phyloP scores from a whole-genome alignment of 2,329 filamentous ascomycete species.

The Zymoseptoria passerinii region DNA sequence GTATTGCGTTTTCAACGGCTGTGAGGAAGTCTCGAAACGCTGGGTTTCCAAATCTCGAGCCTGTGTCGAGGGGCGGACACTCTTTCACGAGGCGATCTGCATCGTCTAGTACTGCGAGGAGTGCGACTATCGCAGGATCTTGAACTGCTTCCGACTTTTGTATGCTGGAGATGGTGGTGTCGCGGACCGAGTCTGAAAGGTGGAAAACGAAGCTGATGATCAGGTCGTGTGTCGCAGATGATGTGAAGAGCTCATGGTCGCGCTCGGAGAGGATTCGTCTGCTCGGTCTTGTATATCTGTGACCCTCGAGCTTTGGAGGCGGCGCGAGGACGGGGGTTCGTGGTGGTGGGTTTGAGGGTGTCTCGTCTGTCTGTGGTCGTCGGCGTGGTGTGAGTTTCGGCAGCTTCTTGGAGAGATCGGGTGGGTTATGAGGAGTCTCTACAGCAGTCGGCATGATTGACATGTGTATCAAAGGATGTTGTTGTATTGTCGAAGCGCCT shows the following conservation, averaged over 20 bases:
- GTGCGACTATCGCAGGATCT: constrained; percentile 52
- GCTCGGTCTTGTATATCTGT: constrained; percentile 55
- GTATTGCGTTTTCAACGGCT: constrained; percentile 42
- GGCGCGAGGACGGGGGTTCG: constrained; percentile 65
- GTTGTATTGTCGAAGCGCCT: neutral
- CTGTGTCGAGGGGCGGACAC: constrained; percentile 76
- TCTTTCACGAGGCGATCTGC: constrained; percentile 57
- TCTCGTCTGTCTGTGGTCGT: constrained; percentile 40
- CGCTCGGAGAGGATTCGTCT: constrained; percentile 71
- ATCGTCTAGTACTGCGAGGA: constrained; percentile 62
- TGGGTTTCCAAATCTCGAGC: constrained; percentile 91
- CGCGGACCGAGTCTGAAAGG: constrained; percentile 71
- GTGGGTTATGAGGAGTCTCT: constrained; percentile 20
- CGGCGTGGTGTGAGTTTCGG: constrained; percentile 61
- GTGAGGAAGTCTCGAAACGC: constrained; percentile 78
- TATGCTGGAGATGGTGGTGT: constrained; percentile 56
- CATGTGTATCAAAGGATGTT: neutral
- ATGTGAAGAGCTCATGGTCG: constrained; percentile 75
- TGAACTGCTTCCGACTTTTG: constrained; percentile 44
- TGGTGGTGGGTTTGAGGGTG: constrained; percentile 51
- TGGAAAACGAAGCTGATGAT: constrained; percentile 79
- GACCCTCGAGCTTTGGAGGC: constrained; percentile 50
- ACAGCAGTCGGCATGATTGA: constrained; percentile 9
- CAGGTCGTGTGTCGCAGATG: constrained; percentile 66
- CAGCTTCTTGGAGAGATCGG: constrained; percentile 50